phyloP scores from a whole-genome alignment of 192 early-diverging fungal species.

The Umbelopsis vinacea region DNA sequence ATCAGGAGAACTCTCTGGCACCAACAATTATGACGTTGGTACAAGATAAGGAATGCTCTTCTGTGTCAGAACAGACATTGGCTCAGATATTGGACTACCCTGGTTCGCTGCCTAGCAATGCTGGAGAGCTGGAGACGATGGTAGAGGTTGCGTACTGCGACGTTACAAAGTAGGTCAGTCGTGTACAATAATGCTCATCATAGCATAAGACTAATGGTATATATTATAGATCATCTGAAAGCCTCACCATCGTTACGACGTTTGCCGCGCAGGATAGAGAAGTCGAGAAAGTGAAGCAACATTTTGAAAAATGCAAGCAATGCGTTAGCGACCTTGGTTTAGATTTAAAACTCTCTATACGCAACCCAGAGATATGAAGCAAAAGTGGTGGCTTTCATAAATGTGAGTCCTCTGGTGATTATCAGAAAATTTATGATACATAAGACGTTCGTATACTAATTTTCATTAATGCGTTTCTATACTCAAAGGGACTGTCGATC shows the following conservation, averaged over 20 bases:
- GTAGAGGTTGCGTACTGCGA: constrained; percentile 22
- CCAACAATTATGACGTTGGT: background rate
- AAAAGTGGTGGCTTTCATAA: no score
- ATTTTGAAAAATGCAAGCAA: background rate
- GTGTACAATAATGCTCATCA: no score
- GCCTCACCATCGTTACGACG: background rate
- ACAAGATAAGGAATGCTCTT: background rate
- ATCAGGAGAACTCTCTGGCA: background rate
- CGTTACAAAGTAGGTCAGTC: background rate
- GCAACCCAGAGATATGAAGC: background rate
- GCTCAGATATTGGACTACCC: constrained; percentile 9
- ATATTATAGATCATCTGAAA: background rate
- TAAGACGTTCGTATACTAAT: no score
- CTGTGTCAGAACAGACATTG: background rate
- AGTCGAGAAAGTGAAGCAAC: background rate
- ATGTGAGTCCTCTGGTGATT: no score
- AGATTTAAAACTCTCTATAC: background rate
- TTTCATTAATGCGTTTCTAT: no score
- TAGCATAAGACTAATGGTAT: background rate
- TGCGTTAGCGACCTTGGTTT: background rate
- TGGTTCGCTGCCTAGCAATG: constrained; percentile 3
- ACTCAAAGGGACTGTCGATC: no score
- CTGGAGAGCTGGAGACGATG: constrained; percentile 1
- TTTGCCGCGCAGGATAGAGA: background rate
- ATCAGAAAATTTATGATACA: no score